A percentile compares a stretch with the other conserved stretches of the same genome.
phyloP scores from a whole-genome alignment of 768 basidiomycete genomes.

The Macrolepiota fuliginosa region DNA sequence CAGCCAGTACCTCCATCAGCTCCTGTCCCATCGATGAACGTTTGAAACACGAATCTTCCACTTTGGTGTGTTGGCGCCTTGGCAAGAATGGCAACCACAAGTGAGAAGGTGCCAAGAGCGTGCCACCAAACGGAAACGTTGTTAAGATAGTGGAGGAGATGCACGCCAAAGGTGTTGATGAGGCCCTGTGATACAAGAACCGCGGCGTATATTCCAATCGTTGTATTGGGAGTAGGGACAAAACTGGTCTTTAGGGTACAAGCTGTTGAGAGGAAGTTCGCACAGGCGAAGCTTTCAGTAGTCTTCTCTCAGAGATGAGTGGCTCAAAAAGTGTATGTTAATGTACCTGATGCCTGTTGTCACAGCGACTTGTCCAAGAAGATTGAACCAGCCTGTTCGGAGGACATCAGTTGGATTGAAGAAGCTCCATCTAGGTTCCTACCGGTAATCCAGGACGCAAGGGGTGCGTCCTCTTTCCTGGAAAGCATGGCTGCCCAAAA shows the following conservation, averaged over 20 bases:
- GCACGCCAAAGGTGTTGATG: slow-evolving; percentile 76
- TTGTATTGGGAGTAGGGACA: slow-evolving; percentile 53
- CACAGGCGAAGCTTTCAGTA: slow-evolving; percentile 53
- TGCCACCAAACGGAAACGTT: slow-evolving; percentile 77
- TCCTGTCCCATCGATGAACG: slow-evolving; percentile 71
- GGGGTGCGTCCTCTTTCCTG: slow-evolving; percentile 49
- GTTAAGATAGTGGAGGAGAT: slow-evolving; percentile 62
- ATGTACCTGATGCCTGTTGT: slow-evolving; percentile 67
- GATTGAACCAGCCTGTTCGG: slow-evolving; percentile 62
- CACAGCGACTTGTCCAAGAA: slow-evolving; percentile 74
- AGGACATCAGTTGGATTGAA: neutral
- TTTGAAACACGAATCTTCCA: slow-evolving; percentile 65
- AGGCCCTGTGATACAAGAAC: slow-evolving; percentile 66
- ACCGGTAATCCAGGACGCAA: slow-evolving; percentile 75
- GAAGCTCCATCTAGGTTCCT: neutral
- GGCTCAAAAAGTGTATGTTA: slow-evolving; percentile 39
- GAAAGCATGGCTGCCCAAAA: slow-evolving; percentile 83
- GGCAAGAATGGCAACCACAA: slow-evolving; percentile 68
- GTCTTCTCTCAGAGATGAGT: slow-evolving; percentile 26
- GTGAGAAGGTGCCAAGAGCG: slow-evolving; percentile 61
- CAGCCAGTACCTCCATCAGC: slow-evolving; percentile 45
- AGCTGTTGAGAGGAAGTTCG: slow-evolving; percentile 65
- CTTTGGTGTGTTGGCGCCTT: slow-evolving; percentile 71
- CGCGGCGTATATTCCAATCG: slow-evolving; percentile 66
- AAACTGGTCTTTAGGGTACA: slow-evolving; percentile 60